Percentiles rank a stretch among this genome's conserved stretches.
Evolutionary conservation across 129 eudicot genomes (phyloP).

Genomic region (Dittrichia graveolens): DNA sequence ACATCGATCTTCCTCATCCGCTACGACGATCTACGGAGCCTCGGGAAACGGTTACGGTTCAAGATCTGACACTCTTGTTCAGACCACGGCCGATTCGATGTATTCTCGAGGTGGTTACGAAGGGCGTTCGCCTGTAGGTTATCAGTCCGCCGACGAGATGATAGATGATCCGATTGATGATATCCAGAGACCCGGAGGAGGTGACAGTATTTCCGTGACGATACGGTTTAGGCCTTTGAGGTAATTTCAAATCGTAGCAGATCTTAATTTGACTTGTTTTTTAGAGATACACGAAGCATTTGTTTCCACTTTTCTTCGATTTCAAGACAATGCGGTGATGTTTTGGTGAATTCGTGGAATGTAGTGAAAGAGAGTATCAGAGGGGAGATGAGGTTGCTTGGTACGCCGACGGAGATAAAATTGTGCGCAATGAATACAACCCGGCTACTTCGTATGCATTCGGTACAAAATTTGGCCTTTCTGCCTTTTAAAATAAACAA

Average conservation of each 20-base stretch:
- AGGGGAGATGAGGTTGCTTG: constrained; percentile 93
- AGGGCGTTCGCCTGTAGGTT: constrained; percentile 59
- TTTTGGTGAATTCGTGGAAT: constrained; percentile 31
- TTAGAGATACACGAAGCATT: neutral
- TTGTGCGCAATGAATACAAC: constrained; percentile 88
- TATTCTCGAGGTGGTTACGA: constrained; percentile 48
- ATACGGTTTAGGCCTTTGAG: constrained; percentile 95
- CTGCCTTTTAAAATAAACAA: neutral
- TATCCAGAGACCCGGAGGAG: constrained; percentile 52
- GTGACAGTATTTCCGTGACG: constrained; percentile 96
- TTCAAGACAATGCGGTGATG: constrained; percentile 33
- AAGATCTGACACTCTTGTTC: constrained; percentile 60
- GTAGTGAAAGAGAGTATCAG: constrained; percentile 86
- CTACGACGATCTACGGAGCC: constrained; percentile 47
- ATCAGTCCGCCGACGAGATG: constrained; percentile 67
- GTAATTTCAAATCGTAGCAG: constrained; percentile 37
- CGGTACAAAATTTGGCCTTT: constrained; percentile 45
- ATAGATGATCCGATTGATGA: constrained; percentile 58
- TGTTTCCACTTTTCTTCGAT: constrained; percentile 16
- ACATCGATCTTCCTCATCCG: constrained; percentile 63
- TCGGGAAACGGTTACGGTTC: constrained; percentile 56
- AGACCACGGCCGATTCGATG: constrained; percentile 49
- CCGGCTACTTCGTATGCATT: constrained; percentile 85
- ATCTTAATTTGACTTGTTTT: constrained; percentile 25
- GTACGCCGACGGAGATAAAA: constrained; percentile 87